Evolutionary conservation across 176 grass and related monocot genomes (phyloP).

Genomic region (Neostapfia colusana): DNA sequence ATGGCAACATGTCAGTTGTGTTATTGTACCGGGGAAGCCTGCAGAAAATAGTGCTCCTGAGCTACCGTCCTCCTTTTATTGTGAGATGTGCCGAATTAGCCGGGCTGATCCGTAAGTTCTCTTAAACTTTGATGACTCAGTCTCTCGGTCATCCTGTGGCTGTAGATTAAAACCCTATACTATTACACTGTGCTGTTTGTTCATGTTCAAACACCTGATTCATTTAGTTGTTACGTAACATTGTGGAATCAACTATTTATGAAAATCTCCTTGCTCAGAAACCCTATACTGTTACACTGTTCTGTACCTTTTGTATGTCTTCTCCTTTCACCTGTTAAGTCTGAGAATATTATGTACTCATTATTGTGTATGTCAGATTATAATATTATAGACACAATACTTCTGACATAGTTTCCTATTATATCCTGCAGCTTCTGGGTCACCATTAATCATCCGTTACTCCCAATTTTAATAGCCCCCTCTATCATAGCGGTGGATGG

Average conservation of each 20-base stretch:
- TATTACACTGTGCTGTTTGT: neutral
- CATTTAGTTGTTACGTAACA: neutral
- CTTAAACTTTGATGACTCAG: constrained; percentile 7
- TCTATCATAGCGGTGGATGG: constrained; percentile 49
- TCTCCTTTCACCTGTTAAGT: neutral
- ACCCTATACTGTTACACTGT: neutral
- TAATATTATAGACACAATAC: constrained; percentile 17
- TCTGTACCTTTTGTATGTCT: constrained; percentile 5
- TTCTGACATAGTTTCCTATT: constrained; percentile 45
- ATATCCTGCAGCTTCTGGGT: constrained; percentile 73
- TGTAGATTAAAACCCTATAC: neutral
- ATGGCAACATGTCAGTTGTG: constrained; percentile 74
- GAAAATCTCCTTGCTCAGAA: neutral
- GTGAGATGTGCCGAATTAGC: constrained; percentile 78
- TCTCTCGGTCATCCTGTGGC: neutral
- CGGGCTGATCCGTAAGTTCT: constrained; percentile 84
- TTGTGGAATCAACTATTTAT: neutral
- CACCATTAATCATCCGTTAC: constrained; percentile 55
- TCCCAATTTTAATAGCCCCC: constrained; percentile 52
- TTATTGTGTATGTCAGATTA: constrained; percentile 5
- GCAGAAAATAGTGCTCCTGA: constrained; percentile 46
- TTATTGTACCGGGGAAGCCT: constrained; percentile 73
- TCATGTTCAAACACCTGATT: constrained; percentile 14
- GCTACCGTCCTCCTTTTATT: constrained; percentile 65
- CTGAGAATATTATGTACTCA: neutral